phyloP scores from a whole-genome alignment of 306 rosid species.

The Glycine tomentella region DNA sequence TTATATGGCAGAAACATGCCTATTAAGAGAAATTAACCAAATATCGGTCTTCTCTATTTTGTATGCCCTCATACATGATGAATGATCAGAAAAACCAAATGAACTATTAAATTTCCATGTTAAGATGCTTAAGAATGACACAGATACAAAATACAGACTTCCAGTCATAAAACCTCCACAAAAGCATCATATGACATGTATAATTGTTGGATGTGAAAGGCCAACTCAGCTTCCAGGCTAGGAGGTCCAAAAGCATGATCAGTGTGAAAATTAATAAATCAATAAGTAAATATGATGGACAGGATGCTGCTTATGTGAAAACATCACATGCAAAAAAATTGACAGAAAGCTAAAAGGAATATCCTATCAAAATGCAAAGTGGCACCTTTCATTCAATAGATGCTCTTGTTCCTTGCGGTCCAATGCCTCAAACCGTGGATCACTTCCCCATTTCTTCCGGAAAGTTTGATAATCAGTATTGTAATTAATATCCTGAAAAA shows the following conservation, averaged over 20 bases:
- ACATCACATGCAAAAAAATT: slow-evolving; percentile 34
- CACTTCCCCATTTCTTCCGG: slow-evolving; percentile 90
- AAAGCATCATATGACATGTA: background rate
- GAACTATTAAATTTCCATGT: slow-evolving; percentile 21
- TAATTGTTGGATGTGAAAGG: slow-evolving; percentile 24
- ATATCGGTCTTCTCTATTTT: background rate
- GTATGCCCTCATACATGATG: slow-evolving; percentile 31
- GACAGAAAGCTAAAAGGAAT: slow-evolving; percentile 16
- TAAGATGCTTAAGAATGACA: background rate
- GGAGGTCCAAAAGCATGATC: slow-evolving; percentile 20
- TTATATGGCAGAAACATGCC: background rate
- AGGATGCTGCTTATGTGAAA: slow-evolving; percentile 12
- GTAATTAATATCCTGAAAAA: slow-evolving; percentile 75
- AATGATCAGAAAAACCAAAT: background rate
- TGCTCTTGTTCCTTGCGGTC: slow-evolving; percentile 96
- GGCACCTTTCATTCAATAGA: slow-evolving; percentile 89
- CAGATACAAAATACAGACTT: slow-evolving; percentile 6
- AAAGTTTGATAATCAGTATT: slow-evolving; percentile 75
- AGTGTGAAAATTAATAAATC: slow-evolving; percentile 34
- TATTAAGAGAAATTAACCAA: slow-evolving; percentile 12
- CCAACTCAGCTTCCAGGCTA: slow-evolving; percentile 15
- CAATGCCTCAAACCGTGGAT: slow-evolving; percentile 85
- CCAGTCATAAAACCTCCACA: slow-evolving; percentile 27
- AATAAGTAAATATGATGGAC: background rate
- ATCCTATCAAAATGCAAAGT: slow-evolving; percentile 31